Percentiles rank a stretch among this genome's conserved stretches.
phyloP scores from a whole-genome alignment of 2,329 filamentous ascomycete genomes.

The Penicillium sclerotigenum region DNA sequence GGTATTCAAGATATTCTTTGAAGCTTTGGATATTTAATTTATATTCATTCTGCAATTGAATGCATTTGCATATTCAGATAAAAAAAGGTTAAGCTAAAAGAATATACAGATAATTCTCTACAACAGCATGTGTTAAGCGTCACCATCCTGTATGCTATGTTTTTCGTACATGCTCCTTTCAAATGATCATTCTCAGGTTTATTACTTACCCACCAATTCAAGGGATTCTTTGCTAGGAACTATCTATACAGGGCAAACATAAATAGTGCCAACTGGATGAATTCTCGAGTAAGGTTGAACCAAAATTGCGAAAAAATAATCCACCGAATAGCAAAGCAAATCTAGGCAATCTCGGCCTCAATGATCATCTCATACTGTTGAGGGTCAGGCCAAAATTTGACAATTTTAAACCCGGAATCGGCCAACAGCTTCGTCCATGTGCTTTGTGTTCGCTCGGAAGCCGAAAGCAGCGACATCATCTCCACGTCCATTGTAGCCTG shows the following conservation, averaged over 20 bases:
- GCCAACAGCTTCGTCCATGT: constrained; percentile 29
- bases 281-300: neutral
- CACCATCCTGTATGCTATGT: neutral
- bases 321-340: neutral
- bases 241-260: neutral
- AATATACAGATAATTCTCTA: too few species aligned
- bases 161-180: neutral
- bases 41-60: neutral
- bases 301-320: neutral
- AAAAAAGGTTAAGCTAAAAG: neutral
- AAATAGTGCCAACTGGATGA: neutral
- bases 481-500: constrained; percentile 36
- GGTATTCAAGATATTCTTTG: too few species aligned
- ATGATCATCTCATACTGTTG: constrained; percentile 31
- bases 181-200: neutral
- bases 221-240: neutral
- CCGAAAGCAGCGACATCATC: constrained; percentile 49
- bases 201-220: neutral
- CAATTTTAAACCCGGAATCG: constrained; percentile 26
- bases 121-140: neutral
- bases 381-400: constrained; percentile 31
- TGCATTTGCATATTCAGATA: neutral
- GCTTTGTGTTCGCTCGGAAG: constrained; percentile 31
- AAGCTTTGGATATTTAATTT: neutral
- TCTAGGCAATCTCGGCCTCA: constrained; percentile 22